A percentile compares a stretch with the other conserved stretches of the same genome.
These are phyloP conservation scores for Torulaspora globosa DNA, from an alignment of 1,139 yeast species.

Conservation along the genomic window DNA sequence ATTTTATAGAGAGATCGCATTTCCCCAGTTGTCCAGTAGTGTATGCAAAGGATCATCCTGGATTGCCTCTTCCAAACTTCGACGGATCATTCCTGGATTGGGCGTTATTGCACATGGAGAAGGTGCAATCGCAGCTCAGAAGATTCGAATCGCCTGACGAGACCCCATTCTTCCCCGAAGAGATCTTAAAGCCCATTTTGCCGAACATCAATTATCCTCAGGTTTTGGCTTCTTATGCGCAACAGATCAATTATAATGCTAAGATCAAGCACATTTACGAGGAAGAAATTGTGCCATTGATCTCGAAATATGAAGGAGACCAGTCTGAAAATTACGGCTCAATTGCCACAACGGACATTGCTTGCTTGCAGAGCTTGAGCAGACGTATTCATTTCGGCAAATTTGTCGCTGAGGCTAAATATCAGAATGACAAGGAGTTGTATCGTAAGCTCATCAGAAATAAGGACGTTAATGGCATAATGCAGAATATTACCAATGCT, in stretches of 20 bases:
- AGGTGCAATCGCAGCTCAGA: slow-evolving; percentile 76
- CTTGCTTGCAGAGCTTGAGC: slow-evolving; percentile 81
- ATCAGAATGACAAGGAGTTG: slow-evolving; percentile 57
- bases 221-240: slow-evolving; percentile 66
- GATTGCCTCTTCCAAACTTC: slow-evolving; percentile 53
- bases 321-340: slow-evolving; percentile 86
- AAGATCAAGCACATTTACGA: slow-evolving; percentile 67
- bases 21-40: slow-evolving; percentile 73
- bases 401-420: slow-evolving; percentile 95
- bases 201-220: slow-evolving; percentile 79
- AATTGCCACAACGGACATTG: slow-evolving; percentile 80
- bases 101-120: slow-evolving; percentile 73
- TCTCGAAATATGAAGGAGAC: slow-evolving; percentile 66
- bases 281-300: slow-evolving; percentile 64
- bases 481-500: slow-evolving; percentile 74
- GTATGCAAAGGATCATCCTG: slow-evolving; percentile 55
- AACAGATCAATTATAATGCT: slow-evolving; percentile 70
- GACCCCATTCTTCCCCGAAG: slow-evolving; percentile 78
- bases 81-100: slow-evolving; percentile 85
- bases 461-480: slow-evolving; percentile 68
- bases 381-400: slow-evolving; percentile 94
- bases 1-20: slow-evolving; percentile 88
- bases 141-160: slow-evolving; percentile 95
- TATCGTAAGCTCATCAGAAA: slow-evolving; percentile 63
- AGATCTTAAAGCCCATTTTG: slow-evolving; percentile 61